phyloP scores from a whole-genome alignment of 2,329 filamentous ascomycete species.

The Pseudocercospora pini-densiflorae region DNA sequence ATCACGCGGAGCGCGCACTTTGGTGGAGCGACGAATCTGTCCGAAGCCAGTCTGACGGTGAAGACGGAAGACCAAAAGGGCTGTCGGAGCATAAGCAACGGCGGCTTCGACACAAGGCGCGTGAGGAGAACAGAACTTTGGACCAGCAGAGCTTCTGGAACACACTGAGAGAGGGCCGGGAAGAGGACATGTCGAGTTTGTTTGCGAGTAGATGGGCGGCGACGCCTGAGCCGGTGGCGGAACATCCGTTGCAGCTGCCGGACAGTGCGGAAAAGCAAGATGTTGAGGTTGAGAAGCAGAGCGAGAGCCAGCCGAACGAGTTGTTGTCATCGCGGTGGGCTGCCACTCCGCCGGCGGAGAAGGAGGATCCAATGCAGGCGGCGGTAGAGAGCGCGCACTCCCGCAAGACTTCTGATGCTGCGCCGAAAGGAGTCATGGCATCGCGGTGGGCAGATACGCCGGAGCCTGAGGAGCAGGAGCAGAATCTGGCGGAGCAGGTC shows the following conservation, averaged over 20 bases:
- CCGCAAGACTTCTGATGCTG: slow-evolving; percentile 9
- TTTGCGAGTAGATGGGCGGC: slow-evolving; percentile 38
- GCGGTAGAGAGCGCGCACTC: slow-evolving; percentile 8
- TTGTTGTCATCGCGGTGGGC: slow-evolving; percentile 34
- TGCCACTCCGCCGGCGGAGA: slow-evolving; percentile 25
- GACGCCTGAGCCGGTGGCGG: slow-evolving; percentile 28
- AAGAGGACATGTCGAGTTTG: slow-evolving; percentile 39
- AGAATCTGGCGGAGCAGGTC: slow-evolving; percentile 12
- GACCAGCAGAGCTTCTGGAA: slow-evolving; percentile 57
- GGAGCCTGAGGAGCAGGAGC: slow-evolving; percentile 22
- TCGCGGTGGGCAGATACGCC: slow-evolving; percentile 37
- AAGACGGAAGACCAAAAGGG: slow-evolving; percentile 19
- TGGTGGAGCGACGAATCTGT: slow-evolving; percentile 82
- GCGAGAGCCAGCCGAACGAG: slow-evolving; percentile 24
- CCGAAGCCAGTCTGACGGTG: slow-evolving; percentile 61
- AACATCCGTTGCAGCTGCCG: slow-evolving; percentile 10
- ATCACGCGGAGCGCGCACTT: slow-evolving; percentile 55
- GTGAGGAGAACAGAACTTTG: slow-evolving; percentile 52
- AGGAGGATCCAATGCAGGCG: slow-evolving; percentile 13
- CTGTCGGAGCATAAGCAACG: slow-evolving; percentile 8
- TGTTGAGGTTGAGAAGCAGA: neutral
- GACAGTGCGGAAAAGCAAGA: slow-evolving; percentile 10
- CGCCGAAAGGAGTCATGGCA: slow-evolving; percentile 32
- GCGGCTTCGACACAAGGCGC: slow-evolving; percentile 44
- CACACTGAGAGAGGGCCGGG: slow-evolving; percentile 45